Conservation (phyloP, 805 yeast genomes). For the Yamadazyma akitaensis region DNA sequence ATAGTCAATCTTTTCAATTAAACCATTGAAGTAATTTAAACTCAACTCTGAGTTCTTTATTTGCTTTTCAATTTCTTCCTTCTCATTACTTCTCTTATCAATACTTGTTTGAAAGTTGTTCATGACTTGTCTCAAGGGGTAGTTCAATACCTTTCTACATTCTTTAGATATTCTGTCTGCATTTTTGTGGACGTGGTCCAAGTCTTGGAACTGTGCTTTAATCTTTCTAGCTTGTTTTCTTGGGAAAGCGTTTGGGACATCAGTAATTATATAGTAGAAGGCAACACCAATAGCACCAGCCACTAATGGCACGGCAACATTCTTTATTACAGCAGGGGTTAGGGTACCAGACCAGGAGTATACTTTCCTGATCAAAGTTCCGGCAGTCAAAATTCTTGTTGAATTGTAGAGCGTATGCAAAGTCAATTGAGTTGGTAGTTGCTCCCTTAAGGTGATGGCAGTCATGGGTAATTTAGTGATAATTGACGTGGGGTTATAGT, state of each 20-base stretch:
- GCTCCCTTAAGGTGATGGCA: slow-evolving; percentile 29
- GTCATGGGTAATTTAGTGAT: slow-evolving; percentile 28
- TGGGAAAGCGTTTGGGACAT: slow-evolving; percentile 87
- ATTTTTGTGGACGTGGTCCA: slow-evolving; percentile 78
- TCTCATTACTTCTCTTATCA: slow-evolving; percentile 57
- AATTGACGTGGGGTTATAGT: slow-evolving; percentile 31
- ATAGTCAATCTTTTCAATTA: slow-evolving; percentile 42
- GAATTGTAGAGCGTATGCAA: slow-evolving; percentile 40
- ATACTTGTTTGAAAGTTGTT: slow-evolving; percentile 62
- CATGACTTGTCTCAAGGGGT: slow-evolving; percentile 80
- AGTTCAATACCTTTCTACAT: slow-evolving; percentile 73
- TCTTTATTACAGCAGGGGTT: slow-evolving; percentile 39
- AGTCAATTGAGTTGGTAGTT: slow-evolving; percentile 36
- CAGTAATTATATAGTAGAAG: slow-evolving; percentile 62
- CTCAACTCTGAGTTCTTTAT: slow-evolving; percentile 57
- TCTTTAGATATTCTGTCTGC: slow-evolving; percentile 78
- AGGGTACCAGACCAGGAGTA: slow-evolving; percentile 32
- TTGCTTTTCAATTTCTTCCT: slow-evolving; percentile 50
- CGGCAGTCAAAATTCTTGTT: slow-evolving; percentile 37
- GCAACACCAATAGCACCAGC: slow-evolving; percentile 51
- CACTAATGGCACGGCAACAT: slow-evolving; percentile 52
- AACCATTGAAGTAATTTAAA: slow-evolving; percentile 49
- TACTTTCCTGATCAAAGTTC: slow-evolving; percentile 39
- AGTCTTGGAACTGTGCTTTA: slow-evolving; percentile 53
- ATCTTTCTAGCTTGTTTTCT: slow-evolving; percentile 75